phyloP scores from a whole-genome alignment of 306 rosid species.

The Sindora glabra region DNA sequence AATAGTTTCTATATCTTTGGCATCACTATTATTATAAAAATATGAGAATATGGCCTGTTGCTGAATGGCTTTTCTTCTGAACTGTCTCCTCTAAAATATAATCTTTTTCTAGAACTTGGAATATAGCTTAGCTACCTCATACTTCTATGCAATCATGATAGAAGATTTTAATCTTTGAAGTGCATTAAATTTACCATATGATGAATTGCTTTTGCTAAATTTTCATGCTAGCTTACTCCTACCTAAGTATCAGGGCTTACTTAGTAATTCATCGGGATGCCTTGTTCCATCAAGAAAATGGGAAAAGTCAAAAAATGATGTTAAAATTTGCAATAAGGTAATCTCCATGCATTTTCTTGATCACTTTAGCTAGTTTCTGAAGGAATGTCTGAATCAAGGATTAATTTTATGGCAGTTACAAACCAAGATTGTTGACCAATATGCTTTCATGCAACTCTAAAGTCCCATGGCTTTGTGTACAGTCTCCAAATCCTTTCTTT shows the following conservation, averaged over 20 bases:
- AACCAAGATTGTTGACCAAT: neutral
- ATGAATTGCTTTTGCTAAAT: neutral
- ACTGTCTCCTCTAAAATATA: neutral
- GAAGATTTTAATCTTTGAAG: neutral
- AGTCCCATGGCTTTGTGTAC: neutral
- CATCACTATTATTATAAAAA: neutral
- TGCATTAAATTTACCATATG: neutral
- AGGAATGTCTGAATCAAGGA: neutral
- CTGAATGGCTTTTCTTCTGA: too few relatives aligned
- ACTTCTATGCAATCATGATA: neutral
- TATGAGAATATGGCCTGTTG: too few relatives aligned
- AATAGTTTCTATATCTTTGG: slow-evolving; percentile 4
- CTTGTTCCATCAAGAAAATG: neutral
- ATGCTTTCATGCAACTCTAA: neutral
- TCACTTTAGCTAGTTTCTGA: neutral
- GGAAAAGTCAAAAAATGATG: neutral
- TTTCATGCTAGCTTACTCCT: neutral
- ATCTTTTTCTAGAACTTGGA: neutral
- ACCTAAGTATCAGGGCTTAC: neutral
- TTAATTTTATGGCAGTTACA: neutral
- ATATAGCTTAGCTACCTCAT: neutral
- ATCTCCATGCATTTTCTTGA: neutral
- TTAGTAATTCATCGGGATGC: neutral
- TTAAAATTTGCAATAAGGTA: neutral
- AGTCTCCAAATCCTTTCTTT: neutral